Base-by-base conservation (phyloP, 345 rosid species). In the Abelmoschus esculentus region DNA sequence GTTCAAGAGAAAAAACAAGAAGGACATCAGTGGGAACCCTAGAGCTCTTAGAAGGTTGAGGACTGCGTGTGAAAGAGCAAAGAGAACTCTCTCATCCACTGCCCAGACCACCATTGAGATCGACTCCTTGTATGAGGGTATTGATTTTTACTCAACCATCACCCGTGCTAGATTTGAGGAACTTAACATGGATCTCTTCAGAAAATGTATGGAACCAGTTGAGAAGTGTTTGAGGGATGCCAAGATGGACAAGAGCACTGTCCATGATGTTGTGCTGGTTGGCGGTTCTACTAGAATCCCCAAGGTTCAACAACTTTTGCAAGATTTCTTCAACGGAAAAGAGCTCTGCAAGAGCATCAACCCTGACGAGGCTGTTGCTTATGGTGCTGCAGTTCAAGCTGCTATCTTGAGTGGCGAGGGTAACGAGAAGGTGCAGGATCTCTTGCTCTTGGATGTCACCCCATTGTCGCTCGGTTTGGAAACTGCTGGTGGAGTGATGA, bases 391-490 rank as follows among this genome's bases (percentile, higher is more conserved):
- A 2, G 93, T 90, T 22, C 92, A 89, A 71, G 90, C 92, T 55
- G 96, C 96, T 67, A 89, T 89, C 50, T 85, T 89, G 79, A 87
- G 89, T 1, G 92, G 82, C 53, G 88, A 89, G 79, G 96, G 92
- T n/a, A 87, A 90, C 22, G 96, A 90, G 87, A 89, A 87, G 81
- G 96, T 87, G 12, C 96, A 89, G 42, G 96, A 89, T 74, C 92
- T 89, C 49, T 74, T 89, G 10, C 82, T 89, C 68, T 79, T 89
- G 61, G 92, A 77, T 73, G 92, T 89, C 36, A 85, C 96, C 28
- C 96, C 69, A 7, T 82, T 89, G 18, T 89, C 92, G 29, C 92
- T 86, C 10, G 92, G 96, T 78, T 40, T 89, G 73, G 90, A 89
- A 68, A 89, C 96, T 0, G 92, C 96, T 0, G 92, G 96, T 18